phyloP scores from a whole-genome alignment of 257 asterid species.

The Solanum paucissectum region DNA sequence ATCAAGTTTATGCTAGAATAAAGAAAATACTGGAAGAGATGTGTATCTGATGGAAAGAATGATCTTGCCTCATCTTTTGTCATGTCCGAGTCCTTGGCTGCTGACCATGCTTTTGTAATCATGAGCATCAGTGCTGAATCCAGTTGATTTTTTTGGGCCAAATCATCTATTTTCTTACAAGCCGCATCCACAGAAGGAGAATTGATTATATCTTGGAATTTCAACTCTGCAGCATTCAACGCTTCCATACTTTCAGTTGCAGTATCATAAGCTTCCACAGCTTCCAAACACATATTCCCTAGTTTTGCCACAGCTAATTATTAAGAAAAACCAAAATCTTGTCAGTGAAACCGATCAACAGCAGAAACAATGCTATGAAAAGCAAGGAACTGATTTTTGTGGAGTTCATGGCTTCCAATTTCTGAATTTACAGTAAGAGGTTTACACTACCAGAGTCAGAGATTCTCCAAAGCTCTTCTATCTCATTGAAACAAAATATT shows the following conservation, averaged over 20 bases:
- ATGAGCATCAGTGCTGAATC: constrained; percentile 81
- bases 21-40: not conserved
- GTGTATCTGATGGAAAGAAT: not conserved
- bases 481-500: not conserved
- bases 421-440: not conserved
- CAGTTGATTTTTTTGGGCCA: constrained; percentile 79
- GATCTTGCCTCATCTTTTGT: constrained; percentile 62
- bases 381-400: not conserved
- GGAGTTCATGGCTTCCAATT: not conserved
- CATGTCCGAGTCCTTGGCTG: constrained; percentile 87
- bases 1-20: not conserved
- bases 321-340: constrained; percentile 4
- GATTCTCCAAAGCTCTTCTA: not conserved
- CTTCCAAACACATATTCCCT: constrained; percentile 66
- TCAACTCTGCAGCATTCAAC: constrained; percentile 66
- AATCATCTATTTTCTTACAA: constrained; percentile 75
- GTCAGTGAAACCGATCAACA: not conserved
- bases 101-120: constrained; percentile 95
- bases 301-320: constrained; percentile 65
- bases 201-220: constrained; percentile 77
- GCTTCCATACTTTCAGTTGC: constrained; percentile 72
- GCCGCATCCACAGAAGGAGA: constrained; percentile 88
- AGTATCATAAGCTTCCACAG: constrained; percentile 70
- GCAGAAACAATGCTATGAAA: not conserved
- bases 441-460: not conserved